Percentiles rank a stretch among this genome's conserved stretches.
Evolutionary conservation across 2,329 filamentous ascomycete species (phyloP).

Genomic region (Sphaerulina vaccinii): DNA sequence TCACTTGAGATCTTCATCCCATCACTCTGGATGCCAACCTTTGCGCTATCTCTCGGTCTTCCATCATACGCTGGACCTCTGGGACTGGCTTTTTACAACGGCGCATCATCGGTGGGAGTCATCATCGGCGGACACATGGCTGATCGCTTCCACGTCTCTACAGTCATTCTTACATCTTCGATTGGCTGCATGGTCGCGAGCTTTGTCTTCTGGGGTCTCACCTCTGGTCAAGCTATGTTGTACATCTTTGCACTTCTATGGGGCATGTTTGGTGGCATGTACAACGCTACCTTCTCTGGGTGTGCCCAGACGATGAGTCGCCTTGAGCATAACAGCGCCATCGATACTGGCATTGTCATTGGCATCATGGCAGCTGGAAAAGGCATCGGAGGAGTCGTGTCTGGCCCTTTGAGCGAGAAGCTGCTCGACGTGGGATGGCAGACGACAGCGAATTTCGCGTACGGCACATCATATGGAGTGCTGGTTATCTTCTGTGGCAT

Average conservation of each 20-base stretch:
- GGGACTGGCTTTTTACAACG: slow-evolving; percentile 43
- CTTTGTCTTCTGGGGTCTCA: slow-evolving; percentile 49
- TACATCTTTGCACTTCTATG: slow-evolving; percentile 47
- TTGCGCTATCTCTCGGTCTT: slow-evolving; percentile 41
- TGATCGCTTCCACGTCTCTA: slow-evolving; percentile 42
- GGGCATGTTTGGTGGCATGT: slow-evolving; percentile 44
- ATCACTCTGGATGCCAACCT: slow-evolving; percentile 44
- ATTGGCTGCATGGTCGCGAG: slow-evolving; percentile 39
- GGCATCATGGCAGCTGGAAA: slow-evolving; percentile 50
- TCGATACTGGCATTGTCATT: slow-evolving; percentile 52
- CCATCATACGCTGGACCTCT: slow-evolving; percentile 39
- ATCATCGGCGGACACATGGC: slow-evolving; percentile 41
- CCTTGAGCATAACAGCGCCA: slow-evolving; percentile 18
- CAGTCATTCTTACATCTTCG: slow-evolving; percentile 40
- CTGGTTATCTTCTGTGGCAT: slow-evolving; percentile 46
- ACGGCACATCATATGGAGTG: slow-evolving; percentile 45
- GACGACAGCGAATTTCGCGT: slow-evolving; percentile 41
- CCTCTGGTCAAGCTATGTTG: slow-evolving; percentile 42
- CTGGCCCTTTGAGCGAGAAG: slow-evolving; percentile 53
- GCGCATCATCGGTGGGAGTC: slow-evolving; percentile 39
- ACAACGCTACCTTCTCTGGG: slow-evolving; percentile 39
- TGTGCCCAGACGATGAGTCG: slow-evolving; percentile 27
- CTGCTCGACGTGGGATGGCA: slow-evolving; percentile 42
- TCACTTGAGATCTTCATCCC: slow-evolving; percentile 48
- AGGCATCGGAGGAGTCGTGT: slow-evolving; percentile 52